Evolutionary conservation across 345 rosid species (phyloP).

Genomic region (Salix viminalis): DNA sequence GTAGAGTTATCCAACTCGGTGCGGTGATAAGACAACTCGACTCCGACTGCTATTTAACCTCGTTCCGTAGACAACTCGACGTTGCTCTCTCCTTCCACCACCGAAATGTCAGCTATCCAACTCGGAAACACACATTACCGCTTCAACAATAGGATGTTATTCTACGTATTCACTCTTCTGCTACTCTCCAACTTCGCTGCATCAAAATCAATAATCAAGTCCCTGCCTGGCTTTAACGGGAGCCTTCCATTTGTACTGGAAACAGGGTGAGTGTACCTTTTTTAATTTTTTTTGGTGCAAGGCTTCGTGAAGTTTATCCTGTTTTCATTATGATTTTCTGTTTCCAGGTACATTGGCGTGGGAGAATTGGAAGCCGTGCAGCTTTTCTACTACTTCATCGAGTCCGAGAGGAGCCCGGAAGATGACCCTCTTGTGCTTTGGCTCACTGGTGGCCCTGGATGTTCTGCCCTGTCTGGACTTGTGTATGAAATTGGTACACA

Average conservation of each 20-base stretch:
- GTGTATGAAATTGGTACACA: conserved; percentile 26
- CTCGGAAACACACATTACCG: neutral
- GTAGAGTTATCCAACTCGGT: neutral
- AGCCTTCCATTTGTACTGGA: conserved; percentile 17
- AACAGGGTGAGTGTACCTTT: conserved; percentile 6
- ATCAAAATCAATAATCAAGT: conserved; percentile 10
- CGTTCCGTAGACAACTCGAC: neutral
- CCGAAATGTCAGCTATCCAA: neutral
- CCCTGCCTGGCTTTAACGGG: conserved; percentile 16
- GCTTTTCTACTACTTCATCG: conserved; percentile 32
- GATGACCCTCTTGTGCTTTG: conserved; percentile 37
- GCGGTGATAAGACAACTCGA: neutral
- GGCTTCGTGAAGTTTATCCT: neutral
- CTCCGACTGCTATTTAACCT: neutral
- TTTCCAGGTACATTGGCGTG: conserved; percentile 27
- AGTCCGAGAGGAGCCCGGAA: conserved; percentile 27
- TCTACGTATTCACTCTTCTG: neutral
- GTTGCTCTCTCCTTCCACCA: too few relatives aligned
- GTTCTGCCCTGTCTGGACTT: conserved; percentile 33
- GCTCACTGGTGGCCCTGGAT: conserved; percentile 43
- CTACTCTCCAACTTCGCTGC: neutral
- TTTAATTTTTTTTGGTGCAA: neutral
- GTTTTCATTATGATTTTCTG: neutral
- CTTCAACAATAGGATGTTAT: neutral
- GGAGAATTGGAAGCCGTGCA: conserved; percentile 18